Conservation (phyloP, 192 early-diverging fungal species). For the Entomortierella chlamydospora region DNA sequence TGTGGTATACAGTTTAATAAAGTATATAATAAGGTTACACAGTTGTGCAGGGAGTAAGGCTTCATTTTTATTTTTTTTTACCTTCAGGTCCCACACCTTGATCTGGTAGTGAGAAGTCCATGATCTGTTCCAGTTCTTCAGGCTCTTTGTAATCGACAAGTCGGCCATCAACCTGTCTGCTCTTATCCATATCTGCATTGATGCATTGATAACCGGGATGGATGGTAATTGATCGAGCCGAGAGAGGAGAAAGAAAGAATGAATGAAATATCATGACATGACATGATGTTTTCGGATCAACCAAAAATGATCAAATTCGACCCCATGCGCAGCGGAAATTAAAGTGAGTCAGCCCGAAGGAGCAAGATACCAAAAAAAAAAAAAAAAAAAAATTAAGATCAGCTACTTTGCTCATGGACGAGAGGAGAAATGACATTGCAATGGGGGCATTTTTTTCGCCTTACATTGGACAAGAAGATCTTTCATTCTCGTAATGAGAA, state of each 20-base stretch:
- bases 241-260: too few species aligned
- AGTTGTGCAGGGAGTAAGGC: not conserved
- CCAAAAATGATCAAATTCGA: slow-evolving; percentile 12
- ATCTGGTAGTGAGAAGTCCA: slow-evolving; percentile 62
- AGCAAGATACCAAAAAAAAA: not conserved
- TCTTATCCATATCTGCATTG: slow-evolving; percentile 57
- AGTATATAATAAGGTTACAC: not conserved
- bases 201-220: not conserved
- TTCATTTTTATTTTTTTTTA: slow-evolving; percentile 16
- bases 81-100: slow-evolving; percentile 58
- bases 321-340: slow-evolving; percentile 28
- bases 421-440: too few species aligned
- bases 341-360: slow-evolving; percentile 39
- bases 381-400: not conserved
- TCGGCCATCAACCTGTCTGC: slow-evolving; percentile 42
- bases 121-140: slow-evolving; percentile 55
- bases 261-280: not conserved
- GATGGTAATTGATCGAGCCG: not conserved
- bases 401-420: not conserved
- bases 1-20: too few species aligned
- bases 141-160: slow-evolving; percentile 59
- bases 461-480: slow-evolving; percentile 60
- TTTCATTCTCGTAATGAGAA: slow-evolving; percentile 57
- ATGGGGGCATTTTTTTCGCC: not conserved
- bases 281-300: slow-evolving; percentile 7